Conservation (phyloP, 2,329 filamentous ascomycete species). For the Diaporthe australafricana region DNA sequence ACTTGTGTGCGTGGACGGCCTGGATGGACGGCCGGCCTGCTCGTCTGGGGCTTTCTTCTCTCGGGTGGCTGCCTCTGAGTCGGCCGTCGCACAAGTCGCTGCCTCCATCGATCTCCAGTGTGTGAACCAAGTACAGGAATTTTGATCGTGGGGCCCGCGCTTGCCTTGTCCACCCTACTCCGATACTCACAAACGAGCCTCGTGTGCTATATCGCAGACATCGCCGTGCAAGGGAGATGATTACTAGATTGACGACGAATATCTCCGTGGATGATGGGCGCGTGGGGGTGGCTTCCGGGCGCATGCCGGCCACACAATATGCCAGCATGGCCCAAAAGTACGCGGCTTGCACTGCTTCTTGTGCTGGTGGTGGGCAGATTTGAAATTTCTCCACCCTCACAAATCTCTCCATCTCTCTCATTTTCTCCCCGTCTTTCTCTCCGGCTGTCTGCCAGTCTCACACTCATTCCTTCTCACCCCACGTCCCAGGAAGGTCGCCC, state of each 20-base stretch:
- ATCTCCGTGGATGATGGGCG: conserved; percentile 3
- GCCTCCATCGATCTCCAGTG: conserved; percentile 4
- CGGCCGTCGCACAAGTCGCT: conserved; percentile 8
- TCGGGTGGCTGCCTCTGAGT: conserved; percentile 16
- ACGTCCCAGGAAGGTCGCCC: background rate
- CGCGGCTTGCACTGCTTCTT: conserved; percentile 8
- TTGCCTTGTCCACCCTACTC: background rate
- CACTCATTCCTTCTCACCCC: background rate
- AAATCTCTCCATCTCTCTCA: background rate
- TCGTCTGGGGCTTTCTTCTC: background rate
- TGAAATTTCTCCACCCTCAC: background rate
- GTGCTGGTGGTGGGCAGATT: background rate
- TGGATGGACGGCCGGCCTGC: background rate
- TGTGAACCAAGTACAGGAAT: conserved; percentile 3
- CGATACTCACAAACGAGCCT: background rate
- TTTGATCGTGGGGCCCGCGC: background rate
- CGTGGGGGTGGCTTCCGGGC: conserved; percentile 26
- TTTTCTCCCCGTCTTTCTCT: background rate
- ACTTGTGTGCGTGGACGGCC: background rate
- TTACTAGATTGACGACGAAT: background rate
- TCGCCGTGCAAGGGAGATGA: background rate
- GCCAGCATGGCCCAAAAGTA: background rate
- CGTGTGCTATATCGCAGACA: conserved; percentile 23
- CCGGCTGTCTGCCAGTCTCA: background rate
- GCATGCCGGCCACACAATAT: background rate